phyloP scores from a whole-genome alignment of 169 alveolate genomes.

The Plasmodium yoelii region DNA sequence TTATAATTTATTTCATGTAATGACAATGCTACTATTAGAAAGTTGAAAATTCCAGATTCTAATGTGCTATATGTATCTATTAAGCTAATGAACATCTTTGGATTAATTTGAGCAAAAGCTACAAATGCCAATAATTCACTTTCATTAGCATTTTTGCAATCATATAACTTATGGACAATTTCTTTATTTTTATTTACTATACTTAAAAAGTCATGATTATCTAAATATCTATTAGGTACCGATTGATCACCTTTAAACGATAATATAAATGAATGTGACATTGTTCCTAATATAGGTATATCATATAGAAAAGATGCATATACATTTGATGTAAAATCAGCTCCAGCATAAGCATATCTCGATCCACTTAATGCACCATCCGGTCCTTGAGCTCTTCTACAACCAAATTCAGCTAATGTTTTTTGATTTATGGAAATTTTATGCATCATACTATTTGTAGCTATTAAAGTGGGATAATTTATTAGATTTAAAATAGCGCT shows the following conservation, averaged over 20 bases:
- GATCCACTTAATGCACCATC: conserved; percentile 93
- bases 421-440: conserved; percentile 77
- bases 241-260: conserved; percentile 35
- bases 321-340: conserved; percentile 60
- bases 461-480: conserved; percentile 90
- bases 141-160: conserved; percentile 38
- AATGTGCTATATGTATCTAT: conserved; percentile 65
- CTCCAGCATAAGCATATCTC: conserved; percentile 87
- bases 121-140: conserved; percentile 55
- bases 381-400: conserved; percentile 94
- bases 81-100: conserved; percentile 41
- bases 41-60: conserved; percentile 89
- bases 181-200: conserved; percentile 68
- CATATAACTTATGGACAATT: conserved; percentile 28
- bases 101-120: conserved; percentile 66
- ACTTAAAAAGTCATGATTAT: conserved; percentile 32
- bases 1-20: conserved; percentile 77
- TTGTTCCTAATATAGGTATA: conserved; percentile 64
- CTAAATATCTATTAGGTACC: conserved; percentile 25
- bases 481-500: conserved; percentile 89
- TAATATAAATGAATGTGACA: conserved; percentile 56
- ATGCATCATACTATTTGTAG: conserved; percentile 86
- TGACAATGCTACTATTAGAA: conserved; percentile 89
- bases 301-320: conserved; percentile 70
- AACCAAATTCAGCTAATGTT: conserved; percentile 89